Base-by-base conservation (phyloP, 2,329 filamentous ascomycete genomes). In the Penicillium italicum region DNA sequence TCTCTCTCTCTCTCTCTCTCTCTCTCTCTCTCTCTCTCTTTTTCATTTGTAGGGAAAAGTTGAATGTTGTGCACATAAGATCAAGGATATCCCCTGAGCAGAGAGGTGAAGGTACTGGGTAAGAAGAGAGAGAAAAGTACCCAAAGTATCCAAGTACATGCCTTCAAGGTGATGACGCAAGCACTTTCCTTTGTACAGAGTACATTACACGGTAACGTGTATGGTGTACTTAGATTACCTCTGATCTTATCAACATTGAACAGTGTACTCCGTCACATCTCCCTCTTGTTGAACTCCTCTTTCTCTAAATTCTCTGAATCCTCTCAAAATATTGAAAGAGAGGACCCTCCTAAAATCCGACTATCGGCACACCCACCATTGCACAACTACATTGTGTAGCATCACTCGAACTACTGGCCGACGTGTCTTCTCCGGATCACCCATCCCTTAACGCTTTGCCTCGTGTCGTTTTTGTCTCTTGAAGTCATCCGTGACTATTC, bases 371-470 rank as follows among this genome's bases (percentile, higher is more conserved):
- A 30, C 16, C 40, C 16, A 2, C 22, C 14, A 45, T 45, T 36
- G 22, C 33, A 45, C 22, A 30, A 31, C 44, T 43, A 34, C 24
- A 22, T 2, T 18, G 40, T 34, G 54, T 45, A 34, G 33, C 18
- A 7, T 53, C 50, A 18, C 26, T 37, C 24, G n/a, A 48, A 45
- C 37, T 49, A 38, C 46, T 24, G 31, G 41, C 28, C 48, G 48
- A 56, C 42, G 50, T 54, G 55, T 54, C 55, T 41, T 54, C 45
- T 45, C 33, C 56, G 28, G 38, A 24, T 34, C 43, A 18, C 28
- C 9, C 22, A 20, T 28, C 22, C 34, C 30, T 38, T 7, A 18
- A 36, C 47, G n/a, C 50, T 30, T 30, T n/a, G 33, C 46, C 41
- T 38, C 12, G 38, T 24, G n/a, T 24, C 36, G 22, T 30, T 38